Conservation (phyloP, 2,329 filamentous ascomycete genomes). For the Fusarium setosum region DNA sequence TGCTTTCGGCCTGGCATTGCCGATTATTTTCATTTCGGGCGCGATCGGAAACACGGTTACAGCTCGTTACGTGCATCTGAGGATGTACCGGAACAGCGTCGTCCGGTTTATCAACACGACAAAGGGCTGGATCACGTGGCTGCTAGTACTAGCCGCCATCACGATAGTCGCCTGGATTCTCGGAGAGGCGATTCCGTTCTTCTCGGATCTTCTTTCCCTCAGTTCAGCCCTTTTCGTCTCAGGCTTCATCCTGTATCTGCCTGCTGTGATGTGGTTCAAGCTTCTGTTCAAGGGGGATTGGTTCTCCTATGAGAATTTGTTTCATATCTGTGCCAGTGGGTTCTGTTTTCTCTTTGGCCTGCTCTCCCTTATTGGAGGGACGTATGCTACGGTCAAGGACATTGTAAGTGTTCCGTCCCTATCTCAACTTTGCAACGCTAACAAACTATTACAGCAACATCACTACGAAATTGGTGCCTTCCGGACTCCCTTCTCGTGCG, state of each 20-base stretch:
- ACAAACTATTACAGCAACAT: slow-evolving; percentile 4
- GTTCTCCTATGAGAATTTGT: slow-evolving; percentile 13
- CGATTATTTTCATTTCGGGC: slow-evolving; percentile 75
- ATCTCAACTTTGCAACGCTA: not conserved
- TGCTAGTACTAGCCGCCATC: slow-evolving; percentile 63
- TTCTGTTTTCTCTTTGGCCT: slow-evolving; percentile 12
- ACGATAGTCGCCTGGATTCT: slow-evolving; percentile 59
- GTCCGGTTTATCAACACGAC: slow-evolving; percentile 30
- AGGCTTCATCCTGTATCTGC: slow-evolving; percentile 49
- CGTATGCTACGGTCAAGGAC: slow-evolving; percentile 18
- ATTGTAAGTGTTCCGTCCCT: slow-evolving; percentile 5
- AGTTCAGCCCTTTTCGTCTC: slow-evolving; percentile 59
- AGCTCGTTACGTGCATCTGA: slow-evolving; percentile 50
- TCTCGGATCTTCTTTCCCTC: slow-evolving; percentile 71
- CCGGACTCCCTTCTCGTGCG: not conserved
- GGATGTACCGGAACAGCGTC: slow-evolving; percentile 28
- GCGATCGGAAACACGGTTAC: slow-evolving; percentile 66
- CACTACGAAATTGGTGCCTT: slow-evolving; percentile 8
- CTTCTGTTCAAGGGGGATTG: slow-evolving; percentile 41
- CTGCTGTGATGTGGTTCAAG: slow-evolving; percentile 53
- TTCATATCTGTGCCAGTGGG: not conserved
- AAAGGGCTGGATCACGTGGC: slow-evolving; percentile 60
- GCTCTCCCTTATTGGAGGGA: slow-evolving; percentile 18
- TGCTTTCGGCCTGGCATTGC: slow-evolving; percentile 72
- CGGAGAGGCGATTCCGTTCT: slow-evolving; percentile 77